These are phyloP conservation scores for Rubus idaeus DNA, from an alignment of 306 rosid species.

Conservation along the genomic window DNA sequence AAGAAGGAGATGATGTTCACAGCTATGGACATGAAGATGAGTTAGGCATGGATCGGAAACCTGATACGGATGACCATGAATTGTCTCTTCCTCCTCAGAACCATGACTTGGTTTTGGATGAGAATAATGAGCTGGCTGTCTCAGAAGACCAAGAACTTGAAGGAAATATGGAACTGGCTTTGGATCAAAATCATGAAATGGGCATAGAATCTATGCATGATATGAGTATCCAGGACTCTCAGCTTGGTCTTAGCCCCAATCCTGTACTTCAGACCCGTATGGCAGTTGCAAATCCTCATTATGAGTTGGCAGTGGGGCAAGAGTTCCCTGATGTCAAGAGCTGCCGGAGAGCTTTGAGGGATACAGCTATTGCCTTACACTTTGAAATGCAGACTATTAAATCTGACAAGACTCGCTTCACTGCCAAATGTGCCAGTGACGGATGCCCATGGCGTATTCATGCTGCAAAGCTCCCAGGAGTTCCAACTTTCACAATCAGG, in stretches of 20 bases:
- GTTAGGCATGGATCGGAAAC: constrained; percentile 66
- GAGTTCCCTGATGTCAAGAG: constrained; percentile 91
- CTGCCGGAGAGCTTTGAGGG: constrained; percentile 83
- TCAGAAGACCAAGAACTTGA: constrained; percentile 67
- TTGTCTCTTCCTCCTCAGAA: constrained; percentile 50
- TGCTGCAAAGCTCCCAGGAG: constrained; percentile 91
- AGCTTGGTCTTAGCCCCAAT: constrained; percentile 36
- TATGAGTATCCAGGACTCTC: constrained; percentile 44
- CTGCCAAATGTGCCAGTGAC: constrained; percentile 84
- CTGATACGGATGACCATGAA: constrained; percentile 60
- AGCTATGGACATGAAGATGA: constrained; percentile 56
- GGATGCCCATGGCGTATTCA: constrained; percentile 97
- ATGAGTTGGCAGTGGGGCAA: constrained; percentile 69
- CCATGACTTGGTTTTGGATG: constrained; percentile 44
- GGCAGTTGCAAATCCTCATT: constrained; percentile 44
- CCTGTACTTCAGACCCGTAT: constrained; percentile 70
- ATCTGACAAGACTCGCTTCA: constrained; percentile 87
- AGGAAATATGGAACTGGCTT: constrained; percentile 47
- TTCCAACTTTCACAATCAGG: constrained; percentile 85
- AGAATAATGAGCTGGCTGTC: constrained; percentile 56
- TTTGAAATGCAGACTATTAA: constrained; percentile 88
- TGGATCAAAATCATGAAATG: constrained; percentile 59
- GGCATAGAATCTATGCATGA: constrained; percentile 52
- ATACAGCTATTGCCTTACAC: constrained; percentile 81
- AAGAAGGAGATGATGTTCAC: constrained; percentile 52